Conservation (phyloP, 345 rosid species). For the Citrus maxima region DNA sequence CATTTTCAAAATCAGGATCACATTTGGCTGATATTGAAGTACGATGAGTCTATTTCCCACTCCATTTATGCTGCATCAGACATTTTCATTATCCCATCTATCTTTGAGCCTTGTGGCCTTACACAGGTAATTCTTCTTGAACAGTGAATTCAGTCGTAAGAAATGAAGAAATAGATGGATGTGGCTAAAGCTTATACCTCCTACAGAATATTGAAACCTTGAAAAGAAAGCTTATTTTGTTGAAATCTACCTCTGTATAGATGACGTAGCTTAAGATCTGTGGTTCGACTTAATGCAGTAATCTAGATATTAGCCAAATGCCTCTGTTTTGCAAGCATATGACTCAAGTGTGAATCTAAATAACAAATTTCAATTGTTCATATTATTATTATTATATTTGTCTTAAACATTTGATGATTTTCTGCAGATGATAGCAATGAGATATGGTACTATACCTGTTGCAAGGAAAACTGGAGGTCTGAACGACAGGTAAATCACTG, state of each 20-base stretch:
- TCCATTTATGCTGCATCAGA: conserved; percentile 85
- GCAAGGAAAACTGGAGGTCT: conserved; percentile 91
- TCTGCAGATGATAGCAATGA: conserved; percentile 90
- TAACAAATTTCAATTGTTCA: neutral
- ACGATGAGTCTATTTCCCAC: conserved; percentile 88
- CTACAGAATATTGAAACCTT: conserved; percentile 2
- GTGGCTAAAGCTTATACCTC: neutral
- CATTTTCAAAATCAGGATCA: conserved; percentile 68
- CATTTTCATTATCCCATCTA: conserved; percentile 90
- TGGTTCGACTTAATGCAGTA: neutral
- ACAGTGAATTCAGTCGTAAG: neutral
- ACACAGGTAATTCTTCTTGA: conserved; percentile 67
- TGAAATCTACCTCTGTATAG: neutral
- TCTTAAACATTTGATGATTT: neutral
- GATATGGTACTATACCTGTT: conserved; percentile 85
- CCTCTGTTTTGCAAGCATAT: neutral
- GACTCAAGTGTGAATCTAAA: neutral
- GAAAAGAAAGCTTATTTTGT: neutral
- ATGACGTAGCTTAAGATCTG: neutral
- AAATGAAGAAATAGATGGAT: neutral
- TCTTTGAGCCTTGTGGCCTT: conserved; percentile 98
- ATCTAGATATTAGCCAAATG: neutral
- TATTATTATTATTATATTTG: neutral
- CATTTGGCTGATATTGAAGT: conserved; percentile 71
- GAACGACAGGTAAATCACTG: conserved; percentile 68